Evolutionary conservation across 352 stramenopile genomes (phyloP).

Genomic region (Globisporangium megalacanthum): DNA sequence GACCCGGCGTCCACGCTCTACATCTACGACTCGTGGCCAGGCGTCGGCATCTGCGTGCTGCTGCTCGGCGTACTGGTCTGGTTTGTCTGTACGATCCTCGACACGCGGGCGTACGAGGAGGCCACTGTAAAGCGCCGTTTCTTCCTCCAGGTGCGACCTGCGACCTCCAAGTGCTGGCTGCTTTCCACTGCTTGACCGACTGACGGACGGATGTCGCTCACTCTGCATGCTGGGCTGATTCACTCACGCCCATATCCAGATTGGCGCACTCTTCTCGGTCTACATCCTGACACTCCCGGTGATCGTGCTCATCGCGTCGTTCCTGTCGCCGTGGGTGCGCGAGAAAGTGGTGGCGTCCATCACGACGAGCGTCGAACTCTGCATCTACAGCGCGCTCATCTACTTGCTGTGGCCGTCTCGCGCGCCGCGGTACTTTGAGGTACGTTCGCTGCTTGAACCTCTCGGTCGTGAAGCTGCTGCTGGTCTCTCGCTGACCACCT

Average conservation of each 20-base stretch:
- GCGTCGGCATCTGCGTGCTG: conserved; percentile 55
- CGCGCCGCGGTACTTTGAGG: conserved; percentile 73
- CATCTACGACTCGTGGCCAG: conserved; percentile 79
- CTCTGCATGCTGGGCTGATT: background rate
- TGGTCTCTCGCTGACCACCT: background rate
- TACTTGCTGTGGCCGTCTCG: conserved; percentile 67
- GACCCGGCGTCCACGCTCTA: conserved; percentile 74
- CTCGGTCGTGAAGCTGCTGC: background rate
- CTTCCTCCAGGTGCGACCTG: conserved; percentile 40
- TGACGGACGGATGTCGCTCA: background rate
- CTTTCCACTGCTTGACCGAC: too few relatives aligned
- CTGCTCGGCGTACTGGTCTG: conserved; percentile 55
- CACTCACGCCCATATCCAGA: conserved; percentile 20
- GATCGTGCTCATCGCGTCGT: conserved; percentile 62
- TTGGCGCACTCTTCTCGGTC: conserved; percentile 54
- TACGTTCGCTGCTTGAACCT: conserved; percentile 14
- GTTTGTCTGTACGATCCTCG: conserved; percentile 62
- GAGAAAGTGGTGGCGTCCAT: conserved; percentile 68
- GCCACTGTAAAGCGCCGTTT: conserved; percentile 47
- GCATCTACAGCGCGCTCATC: conserved; percentile 56
- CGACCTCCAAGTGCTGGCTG: too few relatives aligned
- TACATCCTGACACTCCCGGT: conserved; percentile 70
- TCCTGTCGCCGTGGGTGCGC: conserved; percentile 73
- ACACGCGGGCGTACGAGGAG: conserved; percentile 62
- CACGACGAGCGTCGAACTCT: conserved; percentile 41